A percentile compares a stretch with the other conserved stretches of the same genome.
Evolutionary conservation across 768 basidiomycete genomes (phyloP).

Genomic region (Multifurca ochricompacta): DNA sequence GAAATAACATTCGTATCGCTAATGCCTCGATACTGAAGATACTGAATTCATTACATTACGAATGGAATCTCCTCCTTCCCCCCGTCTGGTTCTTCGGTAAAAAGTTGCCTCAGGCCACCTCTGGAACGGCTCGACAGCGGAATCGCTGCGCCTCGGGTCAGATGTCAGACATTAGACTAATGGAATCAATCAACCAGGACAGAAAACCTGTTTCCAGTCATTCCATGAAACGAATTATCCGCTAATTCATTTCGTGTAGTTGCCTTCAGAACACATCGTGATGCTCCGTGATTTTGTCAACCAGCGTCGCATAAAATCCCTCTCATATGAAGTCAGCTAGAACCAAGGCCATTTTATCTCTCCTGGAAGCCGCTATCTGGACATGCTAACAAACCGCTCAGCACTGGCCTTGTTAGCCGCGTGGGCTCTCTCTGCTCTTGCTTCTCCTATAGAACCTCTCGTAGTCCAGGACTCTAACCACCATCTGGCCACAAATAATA

Average conservation of each 20-base stretch:
- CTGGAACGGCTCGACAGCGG: background rate
- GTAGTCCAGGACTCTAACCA: background rate
- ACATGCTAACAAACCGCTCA: conserved; percentile 1
- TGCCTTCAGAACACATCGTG: background rate
- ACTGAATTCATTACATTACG: background rate
- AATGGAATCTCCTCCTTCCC: background rate
- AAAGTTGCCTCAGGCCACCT: background rate
- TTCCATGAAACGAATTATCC: background rate
- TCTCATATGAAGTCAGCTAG: background rate
- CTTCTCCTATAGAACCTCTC: background rate
- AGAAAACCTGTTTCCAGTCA: background rate
- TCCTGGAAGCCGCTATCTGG: background rate
- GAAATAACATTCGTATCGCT: background rate
- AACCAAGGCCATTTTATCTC: background rate
- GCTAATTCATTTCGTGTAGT: background rate
- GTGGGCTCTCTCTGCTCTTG: conserved; percentile 5
- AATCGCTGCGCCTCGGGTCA: background rate
- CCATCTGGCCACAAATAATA: background rate
- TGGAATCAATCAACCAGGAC: background rate
- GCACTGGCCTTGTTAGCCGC: conserved; percentile 4
- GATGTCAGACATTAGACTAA: too few relatives aligned
- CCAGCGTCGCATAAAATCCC: background rate
- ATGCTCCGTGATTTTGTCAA: background rate
- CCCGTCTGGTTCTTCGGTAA: background rate
- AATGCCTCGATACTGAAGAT: too few relatives aligned